Evolutionary conservation across 1,284 basidiomycete genomes (phyloP), one percentile per base, ranked within the genome.

Genomic region (Marasmius sp.): DNA sequence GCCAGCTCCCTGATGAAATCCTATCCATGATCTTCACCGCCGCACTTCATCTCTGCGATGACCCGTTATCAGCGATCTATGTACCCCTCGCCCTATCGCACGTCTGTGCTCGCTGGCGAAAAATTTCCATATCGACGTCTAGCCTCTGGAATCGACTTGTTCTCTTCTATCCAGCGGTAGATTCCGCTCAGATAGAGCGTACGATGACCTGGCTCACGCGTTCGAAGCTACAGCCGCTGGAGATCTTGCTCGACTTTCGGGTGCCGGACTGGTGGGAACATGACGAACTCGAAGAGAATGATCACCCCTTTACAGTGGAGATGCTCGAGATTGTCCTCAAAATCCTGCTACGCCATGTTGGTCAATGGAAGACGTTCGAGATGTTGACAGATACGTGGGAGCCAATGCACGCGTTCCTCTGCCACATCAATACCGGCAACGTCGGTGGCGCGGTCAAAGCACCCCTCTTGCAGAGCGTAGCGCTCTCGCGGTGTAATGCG

Each of bases 341-440:
- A 12, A 69, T 81, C 37, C 71, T 86, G 11, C 63, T 81, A 9
- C 76, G 77, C 12, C 79, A 81, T 16, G 74, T 75, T 10, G 56
- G 65, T 14, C 78, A 82, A 51, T 86, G 84, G 84, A 71, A 73
- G 53, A 70, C 64, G 9, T 58, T 86, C 51, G 78, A 81, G 58
- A 70, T 86, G 27, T 70, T 83, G 48, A 78, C 82, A 0, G 84
- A 86, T 62, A 86, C 82, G 3, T 86, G 85, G 85, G 74, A 74
- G 5, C 84, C 85, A 12, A 79, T 86, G 7, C 79, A 79, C 65
- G 72, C 76, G 5, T 84, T 86, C 65, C 75, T 86, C 8, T 72
- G 72, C 50, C 72, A 71, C 50, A 78, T 47, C 20, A 16, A 20
- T 16, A 20, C 16, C 45, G n/a, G n/a, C n/a, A n/a, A 16, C 45